Base-by-base conservation (phyloP, 2,329 filamentous ascomycete genomes). In the Colletotrichum limetticola region DNA sequence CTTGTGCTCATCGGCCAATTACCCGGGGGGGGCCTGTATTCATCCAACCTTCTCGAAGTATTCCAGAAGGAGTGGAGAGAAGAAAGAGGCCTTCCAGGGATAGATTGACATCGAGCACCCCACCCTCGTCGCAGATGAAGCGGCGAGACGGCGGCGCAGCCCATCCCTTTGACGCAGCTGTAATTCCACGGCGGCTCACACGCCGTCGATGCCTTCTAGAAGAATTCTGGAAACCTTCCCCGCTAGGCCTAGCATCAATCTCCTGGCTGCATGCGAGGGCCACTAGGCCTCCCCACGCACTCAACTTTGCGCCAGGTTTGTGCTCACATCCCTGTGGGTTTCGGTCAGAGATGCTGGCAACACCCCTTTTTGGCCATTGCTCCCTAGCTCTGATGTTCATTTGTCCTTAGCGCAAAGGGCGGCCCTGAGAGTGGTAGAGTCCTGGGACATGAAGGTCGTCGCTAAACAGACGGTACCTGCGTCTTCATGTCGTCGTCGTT, bases 161-260 rank as follows among this genome's bases (percentile, higher is more conserved):
- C 14, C 66, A 53, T 61, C 60, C 66, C 66, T 73, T 66, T 71
- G 66, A 70, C 56, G 60, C 71, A 60, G 59, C 28, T 35, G 55
- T 65, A 70, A 70, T 74, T 59, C 71, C 60, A 63, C 53, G 22
- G n/a, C 52, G 49, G 42, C 42, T 73, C 69, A 55, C 59, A 59
- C 61, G 65, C 68, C 61, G 37, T 68, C 65, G 52, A 53, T 64
- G 30, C 49, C 61, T 75, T 75, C 66, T 59, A 72, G 76, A 79
- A 78, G 75, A 69, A 76, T 83, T 83, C 82, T 78, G 78, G 82
- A 83, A 83, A 76, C 77, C 77, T 83, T 78, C 80, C 78, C 67
- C 62, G 66, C 37, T 37, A n/a, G 75, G 80, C 66, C 37, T 82
- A 82, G 80, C 16, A 71, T 67, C 75, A 78, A 80, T 79, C 74